phyloP scores from a whole-genome alignment of 2,329 filamentous ascomycete genomes.

The Esteya vermicola region DNA sequence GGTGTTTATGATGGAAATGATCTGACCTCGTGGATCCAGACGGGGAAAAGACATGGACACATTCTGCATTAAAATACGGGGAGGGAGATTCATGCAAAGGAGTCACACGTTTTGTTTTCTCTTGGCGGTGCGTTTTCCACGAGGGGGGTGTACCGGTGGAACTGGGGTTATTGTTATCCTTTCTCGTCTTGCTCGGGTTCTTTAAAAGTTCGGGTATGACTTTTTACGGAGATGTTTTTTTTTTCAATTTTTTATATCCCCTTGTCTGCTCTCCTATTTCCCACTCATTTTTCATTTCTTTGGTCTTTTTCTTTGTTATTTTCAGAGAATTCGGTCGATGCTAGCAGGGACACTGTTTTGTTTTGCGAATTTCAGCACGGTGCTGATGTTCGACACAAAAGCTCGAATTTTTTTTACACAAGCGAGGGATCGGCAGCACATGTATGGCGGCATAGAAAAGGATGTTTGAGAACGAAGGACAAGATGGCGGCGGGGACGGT shows the following conservation, averaged over 20 bases:
- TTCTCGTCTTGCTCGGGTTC: not conserved
- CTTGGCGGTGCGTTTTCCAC: too few relatives aligned
- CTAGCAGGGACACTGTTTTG: conserved; percentile 2
- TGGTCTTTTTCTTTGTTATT: not conserved
- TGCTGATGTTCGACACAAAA: conserved; percentile 9
- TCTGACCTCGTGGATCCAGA: too few relatives aligned
- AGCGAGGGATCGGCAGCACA: not conserved
- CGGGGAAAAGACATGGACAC: too few relatives aligned
- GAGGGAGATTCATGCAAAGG: too few relatives aligned
- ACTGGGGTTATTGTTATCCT: too few relatives aligned
- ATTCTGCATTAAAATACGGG: too few relatives aligned
- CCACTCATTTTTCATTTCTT: conserved; percentile 1
- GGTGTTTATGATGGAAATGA: too few relatives aligned
- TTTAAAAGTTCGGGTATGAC: conserved; percentile 3
- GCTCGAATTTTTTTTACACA: conserved; percentile 1
- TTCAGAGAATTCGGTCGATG: conserved; percentile 1
- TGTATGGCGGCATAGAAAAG: not conserved
- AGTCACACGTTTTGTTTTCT: too few relatives aligned
- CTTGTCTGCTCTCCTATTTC: not conserved
- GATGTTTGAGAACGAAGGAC: not conserved
- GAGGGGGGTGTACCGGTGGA: too few relatives aligned
- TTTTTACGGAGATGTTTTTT: conserved; percentile 1
- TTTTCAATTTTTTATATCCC: not conserved
- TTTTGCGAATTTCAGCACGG: conserved; percentile 8
- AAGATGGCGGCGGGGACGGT: too few relatives aligned